Evolutionary conservation across 2,329 filamentous ascomycete species (phyloP).

Genomic region (Colletotrichum tropicale): DNA sequence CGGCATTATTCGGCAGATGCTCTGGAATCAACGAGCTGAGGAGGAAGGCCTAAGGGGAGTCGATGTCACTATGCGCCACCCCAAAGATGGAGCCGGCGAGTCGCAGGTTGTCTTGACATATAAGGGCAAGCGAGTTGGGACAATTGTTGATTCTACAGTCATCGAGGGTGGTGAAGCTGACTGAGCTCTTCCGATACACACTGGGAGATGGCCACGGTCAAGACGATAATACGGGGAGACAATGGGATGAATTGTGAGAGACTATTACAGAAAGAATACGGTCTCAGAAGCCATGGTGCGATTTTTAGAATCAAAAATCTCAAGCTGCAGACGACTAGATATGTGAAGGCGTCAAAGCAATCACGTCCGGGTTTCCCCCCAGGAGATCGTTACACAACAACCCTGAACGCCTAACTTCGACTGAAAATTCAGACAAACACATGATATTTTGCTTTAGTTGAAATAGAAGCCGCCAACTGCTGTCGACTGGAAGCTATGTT

Average conservation of each 20-base stretch:
- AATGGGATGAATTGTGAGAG: not conserved
- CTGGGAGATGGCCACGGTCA: not conserved
- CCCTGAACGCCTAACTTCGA: not conserved
- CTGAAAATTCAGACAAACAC: not conserved
- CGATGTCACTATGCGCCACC: slow-evolving; percentile 53
- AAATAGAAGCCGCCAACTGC: not conserved
- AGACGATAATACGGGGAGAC: not conserved
- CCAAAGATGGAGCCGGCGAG: slow-evolving; percentile 28
- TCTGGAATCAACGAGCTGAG: slow-evolving; percentile 73
- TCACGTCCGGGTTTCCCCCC: not conserved
- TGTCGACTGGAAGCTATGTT: not conserved
- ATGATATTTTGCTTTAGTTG: not conserved
- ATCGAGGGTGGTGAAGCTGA: not conserved
- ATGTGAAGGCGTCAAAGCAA: not conserved
- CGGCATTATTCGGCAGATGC: slow-evolving; percentile 68
- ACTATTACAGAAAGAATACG: not conserved
- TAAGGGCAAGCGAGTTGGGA: slow-evolving; percentile 43
- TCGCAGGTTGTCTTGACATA: slow-evolving; percentile 55
- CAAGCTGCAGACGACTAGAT: not conserved
- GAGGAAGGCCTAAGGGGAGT: slow-evolving; percentile 66
- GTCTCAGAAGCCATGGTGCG: not conserved
- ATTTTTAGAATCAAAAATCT: not conserved
- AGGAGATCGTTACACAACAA: not conserved
- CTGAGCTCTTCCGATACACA: not conserved
- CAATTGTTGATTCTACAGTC: not conserved